A percentile compares a stretch with the other conserved stretches of the same genome.
These are phyloP conservation scores for Spongospora subterranea DNA, from an alignment of 208 protist genomes.

Conservation along the genomic window DNA sequence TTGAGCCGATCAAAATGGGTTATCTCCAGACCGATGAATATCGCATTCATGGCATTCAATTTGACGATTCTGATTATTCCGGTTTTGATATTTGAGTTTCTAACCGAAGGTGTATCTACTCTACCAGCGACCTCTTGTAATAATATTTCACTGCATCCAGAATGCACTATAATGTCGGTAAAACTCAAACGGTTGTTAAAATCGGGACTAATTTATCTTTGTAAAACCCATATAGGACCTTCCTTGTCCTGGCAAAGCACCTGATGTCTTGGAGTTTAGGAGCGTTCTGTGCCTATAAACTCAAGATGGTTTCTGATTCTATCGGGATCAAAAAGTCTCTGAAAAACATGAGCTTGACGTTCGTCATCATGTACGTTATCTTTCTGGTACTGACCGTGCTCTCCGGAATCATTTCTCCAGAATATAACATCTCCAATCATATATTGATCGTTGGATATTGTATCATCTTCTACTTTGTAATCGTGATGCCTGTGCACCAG, in stretches of 20 bases:
- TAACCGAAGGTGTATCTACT: no score
- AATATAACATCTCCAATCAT: not conserved
- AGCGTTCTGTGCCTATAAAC: not conserved
- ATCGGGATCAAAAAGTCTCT: slow-evolving; percentile 18
- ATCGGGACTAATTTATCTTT: no score
- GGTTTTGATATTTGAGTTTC: no score
- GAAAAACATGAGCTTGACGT: not conserved
- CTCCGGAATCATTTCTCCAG: not conserved
- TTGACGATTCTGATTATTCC: not conserved
- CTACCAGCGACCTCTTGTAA: not conserved
- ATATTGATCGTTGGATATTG: not conserved
- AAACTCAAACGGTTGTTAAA: not conserved
- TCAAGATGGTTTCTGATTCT: not conserved
- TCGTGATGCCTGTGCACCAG: not conserved
- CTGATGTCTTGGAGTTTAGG: not conserved
- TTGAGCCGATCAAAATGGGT: not conserved
- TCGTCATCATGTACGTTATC: not conserved
- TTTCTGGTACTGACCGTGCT: not conserved
- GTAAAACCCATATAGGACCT: not conserved
- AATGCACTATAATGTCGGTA: not conserved
- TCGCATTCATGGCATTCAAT: not conserved
- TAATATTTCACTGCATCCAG: not conserved
- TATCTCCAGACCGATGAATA: not conserved
- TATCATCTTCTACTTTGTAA: slow-evolving; percentile 17
- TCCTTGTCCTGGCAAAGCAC: not conserved